Conservation (phyloP, 371 early-diverging fungal genomes). For the Mucor piriformis region DNA sequence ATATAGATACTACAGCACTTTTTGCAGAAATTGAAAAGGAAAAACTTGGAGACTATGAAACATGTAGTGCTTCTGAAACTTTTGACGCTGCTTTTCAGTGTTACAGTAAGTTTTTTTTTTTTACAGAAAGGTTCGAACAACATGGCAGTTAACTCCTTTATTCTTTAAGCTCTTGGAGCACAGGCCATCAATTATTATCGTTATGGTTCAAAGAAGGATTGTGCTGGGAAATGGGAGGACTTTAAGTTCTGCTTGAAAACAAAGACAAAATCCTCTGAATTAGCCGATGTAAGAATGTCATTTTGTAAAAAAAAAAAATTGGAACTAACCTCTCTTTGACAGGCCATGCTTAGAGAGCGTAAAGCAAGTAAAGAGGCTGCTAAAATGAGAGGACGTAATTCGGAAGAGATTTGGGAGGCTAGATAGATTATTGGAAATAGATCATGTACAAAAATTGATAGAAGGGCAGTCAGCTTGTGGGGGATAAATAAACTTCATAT, state of each 20-base stretch:
- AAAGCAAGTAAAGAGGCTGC: conserved; percentile 26
- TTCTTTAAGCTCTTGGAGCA: conserved; percentile 37
- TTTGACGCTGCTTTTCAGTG: conserved; percentile 48
- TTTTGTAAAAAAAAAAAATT: neutral
- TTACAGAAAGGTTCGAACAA: too few species aligned
- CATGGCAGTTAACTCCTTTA: too few species aligned
- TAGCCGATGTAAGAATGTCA: conserved; percentile 40
- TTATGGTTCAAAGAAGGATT: conserved; percentile 51
- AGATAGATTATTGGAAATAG: conserved; percentile 7
- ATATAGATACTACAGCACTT: conserved; percentile 34
- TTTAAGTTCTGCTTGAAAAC: conserved; percentile 46
- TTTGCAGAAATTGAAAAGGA: conserved; percentile 48
- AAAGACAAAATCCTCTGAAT: conserved; percentile 42
- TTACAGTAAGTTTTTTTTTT: conserved; percentile 33
- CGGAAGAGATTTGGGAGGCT: conserved; percentile 51
- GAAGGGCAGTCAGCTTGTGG: too few species aligned
- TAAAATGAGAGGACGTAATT: conserved; percentile 30
- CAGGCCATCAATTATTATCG: conserved; percentile 52
- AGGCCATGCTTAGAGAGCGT: conserved; percentile 39
- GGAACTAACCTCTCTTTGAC: neutral
- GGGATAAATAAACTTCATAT: neutral
- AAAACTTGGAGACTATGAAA: conserved; percentile 30
- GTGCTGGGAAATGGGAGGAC: conserved; percentile 44
- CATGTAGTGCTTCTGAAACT: conserved; percentile 42
- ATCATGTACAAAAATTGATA: neutral